These are phyloP conservation scores for Fusarium sp. DNA, from an alignment of 2,329 filamentous ascomycete genomes.

Conservation along the genomic window DNA sequence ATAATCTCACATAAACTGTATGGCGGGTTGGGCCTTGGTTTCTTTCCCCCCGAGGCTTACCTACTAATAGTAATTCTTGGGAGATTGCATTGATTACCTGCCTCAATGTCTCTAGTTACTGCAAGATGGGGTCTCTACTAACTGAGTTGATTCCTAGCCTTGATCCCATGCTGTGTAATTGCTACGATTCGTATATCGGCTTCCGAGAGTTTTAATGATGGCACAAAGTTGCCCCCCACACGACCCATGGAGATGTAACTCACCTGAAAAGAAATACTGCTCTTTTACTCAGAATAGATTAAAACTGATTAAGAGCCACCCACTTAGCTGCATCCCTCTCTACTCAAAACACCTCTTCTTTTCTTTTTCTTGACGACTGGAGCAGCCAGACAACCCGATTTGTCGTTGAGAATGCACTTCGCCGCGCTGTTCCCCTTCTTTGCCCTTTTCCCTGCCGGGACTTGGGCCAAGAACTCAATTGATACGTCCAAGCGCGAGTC, in stretches of 20 bases:
- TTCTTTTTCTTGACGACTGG: not conserved
- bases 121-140: not conserved
- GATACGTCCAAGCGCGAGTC: not conserved
- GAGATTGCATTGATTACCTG: constrained; percentile 4
- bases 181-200: not conserved
- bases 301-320: constrained; percentile 7
- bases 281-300: not conserved
- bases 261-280: not conserved
- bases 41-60: no score
- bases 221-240: not conserved
- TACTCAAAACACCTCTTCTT: not conserved
- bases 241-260: not conserved
- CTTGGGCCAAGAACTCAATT: not conserved
- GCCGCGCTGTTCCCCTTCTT: not conserved
- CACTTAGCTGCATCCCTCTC: not conserved
- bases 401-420: constrained; percentile 1
- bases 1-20: no score
- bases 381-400: not conserved
- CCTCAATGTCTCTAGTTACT: not conserved
- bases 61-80: not conserved
- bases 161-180: no score
- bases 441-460: not conserved
- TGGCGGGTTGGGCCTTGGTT: no score
- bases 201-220: not conserved
- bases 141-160: not conserved